Conservation (phyloP, 345 rosid genomes). For the Eucalyptus pauciflora region DNA sequence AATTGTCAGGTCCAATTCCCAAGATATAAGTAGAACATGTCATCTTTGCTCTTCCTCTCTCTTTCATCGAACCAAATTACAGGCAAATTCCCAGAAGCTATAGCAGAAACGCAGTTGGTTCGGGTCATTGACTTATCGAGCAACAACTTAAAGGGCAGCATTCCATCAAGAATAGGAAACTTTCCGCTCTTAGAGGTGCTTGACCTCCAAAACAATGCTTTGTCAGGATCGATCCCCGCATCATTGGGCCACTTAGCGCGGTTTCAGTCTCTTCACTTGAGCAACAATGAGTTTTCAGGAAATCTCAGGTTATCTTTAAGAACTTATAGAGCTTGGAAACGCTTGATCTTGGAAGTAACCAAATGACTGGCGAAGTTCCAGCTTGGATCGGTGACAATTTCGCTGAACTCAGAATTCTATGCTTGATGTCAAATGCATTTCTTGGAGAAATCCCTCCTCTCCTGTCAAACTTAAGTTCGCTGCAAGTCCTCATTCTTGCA, state of each 20-base stretch:
- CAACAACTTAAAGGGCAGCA: constrained; percentile 11
- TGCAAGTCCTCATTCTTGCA: constrained; percentile 36
- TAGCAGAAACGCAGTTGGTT: constrained; percentile 8
- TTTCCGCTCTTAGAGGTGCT: constrained; percentile 7
- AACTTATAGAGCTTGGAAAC: constrained; percentile 16
- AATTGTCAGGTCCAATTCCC: constrained; percentile 16
- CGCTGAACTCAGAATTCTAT: constrained; percentile 3
- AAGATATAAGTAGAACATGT: constrained; percentile 1
- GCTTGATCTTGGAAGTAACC: constrained; percentile 25
- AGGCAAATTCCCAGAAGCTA: constrained; percentile 19
- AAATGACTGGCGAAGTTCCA: constrained; percentile 1
- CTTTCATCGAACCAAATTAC: constrained; percentile 11
- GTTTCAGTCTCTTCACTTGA: constrained; percentile 11
- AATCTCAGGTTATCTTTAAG: constrained; percentile 9
- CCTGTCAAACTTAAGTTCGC: constrained; percentile 4
- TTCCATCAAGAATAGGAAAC: constrained; percentile 9
- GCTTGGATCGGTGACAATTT: constrained; percentile 16
- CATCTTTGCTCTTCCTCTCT: constrained; percentile 9
- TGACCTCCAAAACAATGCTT: constrained; percentile 16
- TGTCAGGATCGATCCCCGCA: constrained; percentile 17
- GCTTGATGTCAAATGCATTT: constrained; percentile 4
- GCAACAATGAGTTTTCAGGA: constrained; percentile 14
- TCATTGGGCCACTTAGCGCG: no score
- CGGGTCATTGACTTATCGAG: constrained; percentile 21
- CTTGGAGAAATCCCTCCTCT: constrained; percentile 19